These are phyloP conservation scores for Aegilops speltoides DNA, from an alignment of 176 grass and related monocot species.

Conservation along the genomic window DNA sequence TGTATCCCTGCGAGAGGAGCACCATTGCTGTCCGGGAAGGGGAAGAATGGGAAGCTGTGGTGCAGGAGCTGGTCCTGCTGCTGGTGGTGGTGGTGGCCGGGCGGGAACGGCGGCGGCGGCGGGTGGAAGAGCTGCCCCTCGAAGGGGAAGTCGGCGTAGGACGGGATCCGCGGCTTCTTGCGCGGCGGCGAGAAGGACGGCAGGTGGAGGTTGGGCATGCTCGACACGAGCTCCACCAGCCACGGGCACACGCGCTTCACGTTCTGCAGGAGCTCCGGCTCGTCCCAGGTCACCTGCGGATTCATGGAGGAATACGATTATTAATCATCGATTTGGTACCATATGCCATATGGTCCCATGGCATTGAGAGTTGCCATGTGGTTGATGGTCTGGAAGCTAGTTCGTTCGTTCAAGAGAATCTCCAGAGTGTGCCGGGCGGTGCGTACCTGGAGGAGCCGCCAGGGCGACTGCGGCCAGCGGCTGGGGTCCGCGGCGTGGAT, in stretches of 20 bases:
- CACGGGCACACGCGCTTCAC: slow-evolving; percentile 89
- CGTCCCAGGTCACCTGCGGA: slow-evolving; percentile 86
- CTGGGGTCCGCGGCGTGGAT: slow-evolving; percentile 51
- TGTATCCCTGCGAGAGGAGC: slow-evolving; percentile 79
- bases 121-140: slow-evolving; percentile 38
- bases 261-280: slow-evolving; percentile 84
- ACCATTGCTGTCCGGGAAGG: slow-evolving; percentile 46
- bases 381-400: neutral
- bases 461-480: slow-evolving; percentile 73
- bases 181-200: slow-evolving; percentile 55
- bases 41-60: slow-evolving; percentile 42
- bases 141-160: slow-evolving; percentile 39
- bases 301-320: neutral
- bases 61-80: neutral
- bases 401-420: neutral
- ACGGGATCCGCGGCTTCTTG: slow-evolving; percentile 73
- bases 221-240: slow-evolving; percentile 77
- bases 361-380: neutral
- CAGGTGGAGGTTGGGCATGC: slow-evolving; percentile 71
- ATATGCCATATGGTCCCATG: neutral
- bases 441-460: slow-evolving; percentile 80
- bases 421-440: neutral
- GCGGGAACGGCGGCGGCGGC: neutral
- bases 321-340: neutral
- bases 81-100: neutral